phyloP scores from a whole-genome alignment of 495 filamentous ascomycete species.

The Lasiosphaeria hispida region DNA sequence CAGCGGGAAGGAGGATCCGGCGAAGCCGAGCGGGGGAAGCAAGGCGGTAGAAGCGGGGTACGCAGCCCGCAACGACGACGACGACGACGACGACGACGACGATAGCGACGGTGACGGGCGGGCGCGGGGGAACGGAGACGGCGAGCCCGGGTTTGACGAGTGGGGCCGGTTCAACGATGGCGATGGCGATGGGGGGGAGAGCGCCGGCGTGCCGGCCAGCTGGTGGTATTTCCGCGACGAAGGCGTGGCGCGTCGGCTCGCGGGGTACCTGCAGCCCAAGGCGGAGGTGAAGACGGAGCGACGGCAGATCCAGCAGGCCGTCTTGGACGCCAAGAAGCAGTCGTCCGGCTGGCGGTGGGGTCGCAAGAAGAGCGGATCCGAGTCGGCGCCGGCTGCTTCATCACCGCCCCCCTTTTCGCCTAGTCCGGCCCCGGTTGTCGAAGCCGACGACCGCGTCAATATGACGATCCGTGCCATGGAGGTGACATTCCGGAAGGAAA shows the following conservation, averaged over 20 bases:
- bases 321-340: slow-evolving; percentile 25
- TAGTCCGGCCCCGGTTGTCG: not conserved
- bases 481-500: slow-evolving; percentile 51
- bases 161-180: slow-evolving; percentile 41
- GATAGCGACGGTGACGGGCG: too few relatives aligned
- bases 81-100: slow-evolving; percentile 7
- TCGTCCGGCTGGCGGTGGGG: slow-evolving; percentile 21
- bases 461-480: slow-evolving; percentile 49
- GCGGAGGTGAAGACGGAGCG: slow-evolving; percentile 21
- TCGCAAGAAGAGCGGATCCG: slow-evolving; percentile 6
- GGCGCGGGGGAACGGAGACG: too few relatives aligned
- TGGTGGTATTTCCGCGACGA: slow-evolving; percentile 47
- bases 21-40: not conserved
- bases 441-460: slow-evolving; percentile 21
- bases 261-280: slow-evolving; percentile 43
- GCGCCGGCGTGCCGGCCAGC: not conserved
- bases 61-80: not conserved
- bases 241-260: slow-evolving; percentile 45
- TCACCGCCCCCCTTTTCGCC: slow-evolving; percentile 6
- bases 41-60: not conserved
- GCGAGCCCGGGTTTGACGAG: slow-evolving; percentile 34
- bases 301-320: slow-evolving; percentile 25
- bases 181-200: not conserved
- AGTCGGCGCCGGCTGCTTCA: slow-evolving; percentile 2
- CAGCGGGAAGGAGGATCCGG: not conserved